A percentile compares a stretch with the other conserved stretches of the same genome.
Conservation (phyloP, 257 asterid genomes). For the Solanum gracilifrons region DNA sequence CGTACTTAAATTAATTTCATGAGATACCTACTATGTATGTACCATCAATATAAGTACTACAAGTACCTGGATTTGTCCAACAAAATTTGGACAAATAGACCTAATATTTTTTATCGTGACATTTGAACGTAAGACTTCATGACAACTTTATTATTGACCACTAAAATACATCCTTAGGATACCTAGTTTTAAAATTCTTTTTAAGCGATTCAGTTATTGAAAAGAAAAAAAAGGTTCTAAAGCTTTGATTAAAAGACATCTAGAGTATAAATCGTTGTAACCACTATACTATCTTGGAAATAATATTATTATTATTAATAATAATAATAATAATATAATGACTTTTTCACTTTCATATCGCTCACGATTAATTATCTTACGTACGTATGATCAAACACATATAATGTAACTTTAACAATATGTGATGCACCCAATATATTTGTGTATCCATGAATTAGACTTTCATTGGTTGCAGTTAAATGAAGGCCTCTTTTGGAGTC, state of each 20-base stretch:
- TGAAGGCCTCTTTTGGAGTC: not conserved
- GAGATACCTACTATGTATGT: not conserved
- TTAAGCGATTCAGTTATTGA: not conserved
- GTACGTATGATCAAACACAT: not conserved
- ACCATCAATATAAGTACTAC: not conserved
- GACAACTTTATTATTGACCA: not conserved
- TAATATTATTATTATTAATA: too few relatives aligned
- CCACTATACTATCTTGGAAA: too few relatives aligned
- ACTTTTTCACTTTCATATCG: not conserved
- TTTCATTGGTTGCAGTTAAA: not conserved
- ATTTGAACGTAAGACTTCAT: too few relatives aligned
- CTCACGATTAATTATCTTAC: not conserved
- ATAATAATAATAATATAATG: too few relatives aligned
- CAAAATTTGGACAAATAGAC: not conserved
- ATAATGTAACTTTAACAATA: not conserved
- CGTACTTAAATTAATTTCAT: too few relatives aligned
- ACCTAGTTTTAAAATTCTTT: too few relatives aligned
- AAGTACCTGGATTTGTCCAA: not conserved
- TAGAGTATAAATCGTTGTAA: too few relatives aligned
- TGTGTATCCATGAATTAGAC: constrained; percentile 16
- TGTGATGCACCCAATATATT: not conserved
- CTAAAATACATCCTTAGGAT: too few relatives aligned
- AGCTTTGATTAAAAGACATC: too few relatives aligned
- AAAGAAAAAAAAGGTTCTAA: too few relatives aligned
- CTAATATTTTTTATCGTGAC: not conserved